A percentile compares a stretch with the other conserved stretches of the same genome.
phyloP scores from a whole-genome alignment of 345 rosid species.

The Acer saccharum region DNA sequence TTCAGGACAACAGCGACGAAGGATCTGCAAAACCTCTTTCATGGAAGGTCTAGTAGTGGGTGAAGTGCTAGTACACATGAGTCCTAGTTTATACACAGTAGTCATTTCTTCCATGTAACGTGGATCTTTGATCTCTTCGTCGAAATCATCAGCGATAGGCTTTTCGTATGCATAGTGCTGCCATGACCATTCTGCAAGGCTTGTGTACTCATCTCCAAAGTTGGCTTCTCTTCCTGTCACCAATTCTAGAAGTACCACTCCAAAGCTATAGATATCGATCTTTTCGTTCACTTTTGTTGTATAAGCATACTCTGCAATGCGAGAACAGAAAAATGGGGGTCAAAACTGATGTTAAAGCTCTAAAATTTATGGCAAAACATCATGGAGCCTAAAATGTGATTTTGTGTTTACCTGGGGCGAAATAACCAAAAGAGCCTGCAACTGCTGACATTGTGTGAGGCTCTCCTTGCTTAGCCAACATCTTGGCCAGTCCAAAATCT shows the following conservation, averaged over 20 bases:
- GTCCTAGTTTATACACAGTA: slow-evolving; percentile 66
- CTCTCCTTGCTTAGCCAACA: slow-evolving; percentile 60
- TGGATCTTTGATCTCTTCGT: slow-evolving; percentile 53
- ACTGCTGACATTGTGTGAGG: slow-evolving; percentile 78
- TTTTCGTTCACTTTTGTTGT: slow-evolving; percentile 78
- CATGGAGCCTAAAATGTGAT: neutral
- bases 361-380: neutral
- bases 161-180: slow-evolving; percentile 51
- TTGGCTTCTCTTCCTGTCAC: slow-evolving; percentile 78
- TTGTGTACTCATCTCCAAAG: slow-evolving; percentile 57
- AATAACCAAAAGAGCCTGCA: slow-evolving; percentile 88
- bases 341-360: neutral
- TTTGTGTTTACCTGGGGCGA: slow-evolving; percentile 78
- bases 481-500: slow-evolving; percentile 90
- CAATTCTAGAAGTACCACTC: slow-evolving; percentile 86
- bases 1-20: slow-evolving; percentile 35
- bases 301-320: slow-evolving; percentile 67
- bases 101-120: slow-evolving; percentile 55
- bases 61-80: slow-evolving; percentile 56
- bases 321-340: slow-evolving; percentile 13
- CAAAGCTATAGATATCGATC: slow-evolving; percentile 88
- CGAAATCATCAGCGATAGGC: slow-evolving; percentile 50
- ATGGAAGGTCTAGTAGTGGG: slow-evolving; percentile 73
- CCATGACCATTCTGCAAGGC: slow-evolving; percentile 97
- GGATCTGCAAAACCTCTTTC: slow-evolving; percentile 74